Evolutionary conservation across 495 filamentous ascomycete species (phyloP).

Genomic region (Penicillium malachiteum): DNA sequence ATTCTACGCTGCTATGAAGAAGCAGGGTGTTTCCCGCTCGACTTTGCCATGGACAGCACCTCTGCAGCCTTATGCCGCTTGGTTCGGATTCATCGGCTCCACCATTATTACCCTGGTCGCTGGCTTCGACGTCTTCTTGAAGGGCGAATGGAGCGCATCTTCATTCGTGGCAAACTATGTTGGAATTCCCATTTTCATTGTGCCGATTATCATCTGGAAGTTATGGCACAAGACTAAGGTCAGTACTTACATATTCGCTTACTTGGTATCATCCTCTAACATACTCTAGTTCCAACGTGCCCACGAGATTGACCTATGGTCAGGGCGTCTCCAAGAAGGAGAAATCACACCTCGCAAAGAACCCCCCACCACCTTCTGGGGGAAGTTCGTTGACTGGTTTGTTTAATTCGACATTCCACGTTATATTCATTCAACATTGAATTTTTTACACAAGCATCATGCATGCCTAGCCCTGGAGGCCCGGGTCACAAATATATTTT

Average conservation of each 20-base stretch:
- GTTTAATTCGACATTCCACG: background rate
- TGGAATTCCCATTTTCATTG: conserved; percentile 54
- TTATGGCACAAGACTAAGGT: conserved; percentile 51
- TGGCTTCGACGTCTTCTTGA: conserved; percentile 41
- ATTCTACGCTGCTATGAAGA: conserved; percentile 58
- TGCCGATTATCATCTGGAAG: conserved; percentile 62
- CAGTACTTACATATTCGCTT: background rate
- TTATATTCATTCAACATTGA: background rate
- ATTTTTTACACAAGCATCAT: conserved; percentile 6
- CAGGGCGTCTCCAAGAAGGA: conserved; percentile 38
- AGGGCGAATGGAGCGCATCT: conserved; percentile 38
- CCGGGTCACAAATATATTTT: too few relatives aligned
- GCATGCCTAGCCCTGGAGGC: background rate
- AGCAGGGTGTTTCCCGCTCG: conserved; percentile 55
- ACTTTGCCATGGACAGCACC: conserved; percentile 58
- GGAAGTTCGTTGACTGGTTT: conserved; percentile 34
- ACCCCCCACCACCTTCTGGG: conserved; percentile 21
- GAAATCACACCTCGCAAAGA: conserved; percentile 26
- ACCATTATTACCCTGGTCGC: conserved; percentile 42
- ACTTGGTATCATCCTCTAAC: conserved; percentile 1
- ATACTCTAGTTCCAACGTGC: conserved; percentile 25
- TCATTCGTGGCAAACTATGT: conserved; percentile 60
- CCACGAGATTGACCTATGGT: conserved; percentile 35
- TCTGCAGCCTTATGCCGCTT: conserved; percentile 62
- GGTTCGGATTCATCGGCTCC: conserved; percentile 57